A percentile compares a stretch with the other conserved stretches of the same genome.
These are phyloP conservation scores for Solanum chiquidenum DNA, from an alignment of 257 asterid genomes.

Conservation along the genomic window DNA sequence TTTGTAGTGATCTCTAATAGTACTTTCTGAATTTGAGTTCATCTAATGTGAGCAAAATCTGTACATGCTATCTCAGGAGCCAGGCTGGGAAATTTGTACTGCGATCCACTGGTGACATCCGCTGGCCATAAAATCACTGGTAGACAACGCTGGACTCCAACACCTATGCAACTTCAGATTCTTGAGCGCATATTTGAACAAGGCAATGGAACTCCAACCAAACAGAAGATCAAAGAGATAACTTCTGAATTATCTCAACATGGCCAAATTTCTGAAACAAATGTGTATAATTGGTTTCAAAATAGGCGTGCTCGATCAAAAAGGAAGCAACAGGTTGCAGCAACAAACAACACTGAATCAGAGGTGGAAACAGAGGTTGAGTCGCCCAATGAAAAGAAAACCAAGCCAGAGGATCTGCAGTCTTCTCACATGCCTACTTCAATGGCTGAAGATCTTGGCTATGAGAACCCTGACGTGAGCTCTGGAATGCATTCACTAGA, in stretches of 20 bases:
- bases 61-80: slow-evolving; percentile 41
- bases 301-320: slow-evolving; percentile 97
- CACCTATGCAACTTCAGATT: slow-evolving; percentile 89
- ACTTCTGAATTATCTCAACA: slow-evolving; percentile 84
- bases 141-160: slow-evolving; percentile 94
- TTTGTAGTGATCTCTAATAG: not conserved
- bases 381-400: slow-evolving; percentile 77
- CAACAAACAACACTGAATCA: slow-evolving; percentile 54
- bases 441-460: slow-evolving; percentile 49
- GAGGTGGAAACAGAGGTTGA: slow-evolving; percentile 96
- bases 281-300: slow-evolving; percentile 97
- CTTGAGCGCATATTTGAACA: slow-evolving; percentile 90
- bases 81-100: slow-evolving; percentile 74
- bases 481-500: slow-evolving; percentile 41
- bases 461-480: slow-evolving; percentile 38
- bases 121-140: slow-evolving; percentile 82
- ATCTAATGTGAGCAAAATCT: not conserved
- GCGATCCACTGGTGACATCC: slow-evolving; percentile 62
- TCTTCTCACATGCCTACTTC: slow-evolving; percentile 37
- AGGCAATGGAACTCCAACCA: slow-evolving; percentile 92
- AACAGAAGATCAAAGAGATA: slow-evolving; percentile 93
- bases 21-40: not conserved
- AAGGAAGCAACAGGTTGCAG: slow-evolving; percentile 67
- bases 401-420: slow-evolving; percentile 68
- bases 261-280: slow-evolving; percentile 93